Percentiles rank a stretch among this genome's conserved stretches.
Conservation (phyloP, 345 rosid species). For the Citrus cavaleriei region DNA sequence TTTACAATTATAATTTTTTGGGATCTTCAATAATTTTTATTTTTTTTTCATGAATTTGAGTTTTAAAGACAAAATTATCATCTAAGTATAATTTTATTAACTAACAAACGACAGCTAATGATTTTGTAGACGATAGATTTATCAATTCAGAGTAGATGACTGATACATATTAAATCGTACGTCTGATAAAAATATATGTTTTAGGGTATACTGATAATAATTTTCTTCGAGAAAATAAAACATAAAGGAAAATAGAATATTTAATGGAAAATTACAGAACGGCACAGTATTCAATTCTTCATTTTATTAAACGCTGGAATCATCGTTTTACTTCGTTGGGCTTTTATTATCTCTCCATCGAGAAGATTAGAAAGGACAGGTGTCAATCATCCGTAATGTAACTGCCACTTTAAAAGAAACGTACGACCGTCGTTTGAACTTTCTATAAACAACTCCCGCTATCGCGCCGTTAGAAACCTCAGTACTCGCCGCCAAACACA, state of each 20-base stretch:
- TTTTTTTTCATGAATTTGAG: too few species aligned
- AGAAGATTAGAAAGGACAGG: not conserved
- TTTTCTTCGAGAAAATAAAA: too few species aligned
- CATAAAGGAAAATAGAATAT: too few species aligned
- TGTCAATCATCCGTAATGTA: slow-evolving; percentile 5
- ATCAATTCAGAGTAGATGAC: rapidly evolving
- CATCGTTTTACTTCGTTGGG: not conserved
- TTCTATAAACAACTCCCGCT: not conserved
- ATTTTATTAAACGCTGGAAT: not conserved
- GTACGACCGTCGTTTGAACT: not conserved
- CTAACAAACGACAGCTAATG: rapidly evolving
- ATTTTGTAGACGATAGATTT: rapidly evolving
- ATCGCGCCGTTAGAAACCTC: not conserved
- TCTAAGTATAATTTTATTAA: too few species aligned
- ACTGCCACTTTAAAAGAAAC: not conserved
- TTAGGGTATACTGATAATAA: rapidly evolving
- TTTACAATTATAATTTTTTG: too few species aligned
- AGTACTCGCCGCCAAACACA: not conserved
- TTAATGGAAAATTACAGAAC: not conserved
- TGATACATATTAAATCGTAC: too few species aligned
- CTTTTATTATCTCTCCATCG: not conserved
- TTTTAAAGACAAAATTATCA: rapidly evolving
- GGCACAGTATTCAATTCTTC: not conserved
- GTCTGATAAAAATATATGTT: too few species aligned
- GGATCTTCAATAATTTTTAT: rapidly evolving